phyloP scores from a whole-genome alignment of 495 filamentous ascomycete species.

The Penicillium cinerascens region DNA sequence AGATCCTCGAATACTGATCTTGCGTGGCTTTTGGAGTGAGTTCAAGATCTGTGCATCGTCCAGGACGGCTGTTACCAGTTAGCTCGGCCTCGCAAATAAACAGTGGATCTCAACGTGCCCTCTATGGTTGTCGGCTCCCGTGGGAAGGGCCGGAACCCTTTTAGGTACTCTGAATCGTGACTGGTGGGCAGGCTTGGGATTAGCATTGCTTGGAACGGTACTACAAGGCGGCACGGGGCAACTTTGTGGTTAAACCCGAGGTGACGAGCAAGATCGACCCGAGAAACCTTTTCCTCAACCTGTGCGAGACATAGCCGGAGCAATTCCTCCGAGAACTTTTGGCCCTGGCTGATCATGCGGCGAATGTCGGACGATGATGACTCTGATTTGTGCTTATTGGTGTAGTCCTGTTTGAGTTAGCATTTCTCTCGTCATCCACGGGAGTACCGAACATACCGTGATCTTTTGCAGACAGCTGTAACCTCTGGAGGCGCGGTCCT shows the following conservation, averaged over 20 bases:
- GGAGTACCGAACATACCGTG: conserved; percentile 23
- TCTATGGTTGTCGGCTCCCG: conserved; percentile 58
- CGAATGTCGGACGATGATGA: conserved; percentile 53
- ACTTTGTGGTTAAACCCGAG: conserved; percentile 80
- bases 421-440: too few relatives aligned
- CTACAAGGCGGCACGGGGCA: conserved; percentile 77
- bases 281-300: conserved; percentile 64
- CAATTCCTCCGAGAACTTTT: conserved; percentile 80
- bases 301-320: conserved; percentile 72
- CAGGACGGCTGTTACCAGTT: conserved; percentile 54
- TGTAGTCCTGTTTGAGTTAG: conserved; percentile 32
- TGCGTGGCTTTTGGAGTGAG: conserved; percentile 88
- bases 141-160: conserved; percentile 80
- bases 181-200: conserved; percentile 75
- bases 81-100: conserved; percentile 34
- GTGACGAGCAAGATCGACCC: conserved; percentile 68
- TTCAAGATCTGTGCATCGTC: conserved; percentile 87
- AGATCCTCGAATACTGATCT: conserved; percentile 80
- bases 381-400: conserved; percentile 43
- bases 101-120: conserved; percentile 27
- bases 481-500: conserved; percentile 47
- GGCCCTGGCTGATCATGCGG: conserved; percentile 67
- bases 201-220: conserved; percentile 82
- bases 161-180: conserved; percentile 62
- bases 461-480: conserved; percentile 48